Conservation (phyloP, 2,329 filamentous ascomycete species). For the Calonectria fujianensis region DNA sequence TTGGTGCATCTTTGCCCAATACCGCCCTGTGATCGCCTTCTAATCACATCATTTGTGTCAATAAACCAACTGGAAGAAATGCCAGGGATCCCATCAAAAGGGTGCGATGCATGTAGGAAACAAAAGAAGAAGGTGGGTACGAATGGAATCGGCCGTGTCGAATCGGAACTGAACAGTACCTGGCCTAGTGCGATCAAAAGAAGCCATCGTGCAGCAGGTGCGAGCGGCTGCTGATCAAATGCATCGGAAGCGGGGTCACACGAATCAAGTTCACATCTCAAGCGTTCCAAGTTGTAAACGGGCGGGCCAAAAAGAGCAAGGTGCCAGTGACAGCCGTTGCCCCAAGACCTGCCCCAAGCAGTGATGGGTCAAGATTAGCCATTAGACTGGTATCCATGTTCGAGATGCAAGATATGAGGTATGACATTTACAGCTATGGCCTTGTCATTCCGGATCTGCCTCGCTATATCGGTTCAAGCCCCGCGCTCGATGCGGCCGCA, state of each 20-base stretch:
- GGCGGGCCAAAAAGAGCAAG: conserved; percentile 5
- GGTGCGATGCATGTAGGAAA: conserved; percentile 68
- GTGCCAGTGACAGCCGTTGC: background rate
- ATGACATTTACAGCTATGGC: conserved; percentile 18
- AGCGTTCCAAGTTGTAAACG: conserved; percentile 1
- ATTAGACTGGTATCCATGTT: conserved; percentile 56
- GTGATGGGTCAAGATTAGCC: conserved; percentile 49
- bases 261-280: background rate
- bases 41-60: too few relatives aligned
- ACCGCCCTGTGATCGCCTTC: background rate
- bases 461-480: conserved; percentile 23
- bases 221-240: conserved; percentile 63
- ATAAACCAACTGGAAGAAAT: conserved; percentile 53
- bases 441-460: conserved; percentile 20
- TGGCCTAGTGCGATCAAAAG: conserved; percentile 64
- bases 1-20: background rate
- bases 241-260: conserved; percentile 57
- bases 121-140: conserved; percentile 70
- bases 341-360: conserved; percentile 51
- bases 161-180: background rate
- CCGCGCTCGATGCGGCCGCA: conserved; percentile 15
- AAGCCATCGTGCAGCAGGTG: conserved; percentile 66
- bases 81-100: conserved; percentile 68
- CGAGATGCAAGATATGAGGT: conserved; percentile 60
- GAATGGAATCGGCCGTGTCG: background rate